Base-by-base conservation (phyloP, 2,329 filamentous ascomycete genomes). In the Dactylella cylindrospora region DNA sequence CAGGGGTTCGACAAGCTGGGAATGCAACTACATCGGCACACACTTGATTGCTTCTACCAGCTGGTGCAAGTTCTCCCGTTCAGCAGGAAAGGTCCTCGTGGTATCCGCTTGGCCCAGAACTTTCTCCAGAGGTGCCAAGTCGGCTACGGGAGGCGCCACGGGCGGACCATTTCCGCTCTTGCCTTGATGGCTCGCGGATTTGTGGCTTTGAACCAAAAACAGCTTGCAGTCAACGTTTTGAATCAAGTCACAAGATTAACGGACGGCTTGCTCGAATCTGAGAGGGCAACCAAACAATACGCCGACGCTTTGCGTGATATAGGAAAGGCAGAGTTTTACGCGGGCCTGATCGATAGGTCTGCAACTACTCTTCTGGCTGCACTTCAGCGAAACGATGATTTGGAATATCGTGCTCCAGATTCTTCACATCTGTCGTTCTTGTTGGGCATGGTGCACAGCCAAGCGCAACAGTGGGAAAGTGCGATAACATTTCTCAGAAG, bases 241-340 rank as follows among this genome's bases (percentile, higher is more conserved):
- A 47, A 31, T 19, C 47, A 53, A 26, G 28, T 40, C 5, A n/a
- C 36, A 17, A 33, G 38, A 20, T 17, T 28, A 10, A 53, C 31
- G 8, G 9, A 39, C 23, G 26, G 22, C 9, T 15, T 53, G 19
- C 41, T 36, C n/a, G 55, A 61, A 33, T 19, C 22, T 3, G 47
- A 61, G 15, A 61, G 53, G 47, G 44, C 47, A 9, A 47, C 55
- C 10, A 61, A 61, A 13, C 46, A 53, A 23, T 61, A 61, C 22
- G 55, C 55, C 1, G 55, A 61, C 29, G 55, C 55, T 9, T 40
- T 61, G 4, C 47, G 55, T 13, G 55, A 61, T 35, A 22, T 61
- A 8, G 55, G 55, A 23, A 61, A 61, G 17, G 55, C 55, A 15
- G 55, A 61, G 17, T 61, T 61, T 41, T 61, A 61, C 41, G 55